These are phyloP conservation scores for Arctium lappa DNA, from an alignment of 129 eudicot genomes.

Conservation along the genomic window DNA sequence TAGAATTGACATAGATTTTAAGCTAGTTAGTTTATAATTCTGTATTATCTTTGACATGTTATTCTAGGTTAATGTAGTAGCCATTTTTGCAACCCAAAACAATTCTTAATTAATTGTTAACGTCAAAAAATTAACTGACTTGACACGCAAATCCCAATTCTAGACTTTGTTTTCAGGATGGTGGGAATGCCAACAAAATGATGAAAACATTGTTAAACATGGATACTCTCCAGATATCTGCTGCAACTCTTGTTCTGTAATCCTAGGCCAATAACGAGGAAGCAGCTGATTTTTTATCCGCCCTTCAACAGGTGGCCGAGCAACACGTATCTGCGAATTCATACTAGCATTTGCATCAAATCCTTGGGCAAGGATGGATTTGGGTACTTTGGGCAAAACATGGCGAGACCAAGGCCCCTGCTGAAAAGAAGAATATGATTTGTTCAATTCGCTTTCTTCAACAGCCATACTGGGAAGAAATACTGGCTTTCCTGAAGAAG, in stretches of 20 bases:
- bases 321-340: conserved; percentile 68
- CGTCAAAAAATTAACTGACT: not conserved
- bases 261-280: conserved; percentile 99
- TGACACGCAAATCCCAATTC: not conserved
- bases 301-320: conserved; percentile 95
- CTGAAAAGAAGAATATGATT: conserved; percentile 43
- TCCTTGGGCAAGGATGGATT: conserved; percentile 46
- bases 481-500: conserved; percentile 41
- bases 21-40: not conserved
- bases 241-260: conserved; percentile 96
- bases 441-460: conserved; percentile 44
- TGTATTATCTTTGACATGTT: not conserved
- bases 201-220: not conserved
- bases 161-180: not conserved
- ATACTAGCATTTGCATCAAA: conserved; percentile 45
- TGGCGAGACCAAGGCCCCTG: conserved; percentile 60
- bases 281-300: conserved; percentile 84
- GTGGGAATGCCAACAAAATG: not conserved
- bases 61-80: not conserved
- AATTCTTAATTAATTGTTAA: not conserved
- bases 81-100: not conserved
- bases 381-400: conserved; percentile 65
- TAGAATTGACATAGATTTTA: not conserved
- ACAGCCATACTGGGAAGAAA: conserved; percentile 18
- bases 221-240: conserved; percentile 99